phyloP scores from a whole-genome alignment of 2,329 filamentous ascomycete species.

The Domatiomyces globalis region DNA sequence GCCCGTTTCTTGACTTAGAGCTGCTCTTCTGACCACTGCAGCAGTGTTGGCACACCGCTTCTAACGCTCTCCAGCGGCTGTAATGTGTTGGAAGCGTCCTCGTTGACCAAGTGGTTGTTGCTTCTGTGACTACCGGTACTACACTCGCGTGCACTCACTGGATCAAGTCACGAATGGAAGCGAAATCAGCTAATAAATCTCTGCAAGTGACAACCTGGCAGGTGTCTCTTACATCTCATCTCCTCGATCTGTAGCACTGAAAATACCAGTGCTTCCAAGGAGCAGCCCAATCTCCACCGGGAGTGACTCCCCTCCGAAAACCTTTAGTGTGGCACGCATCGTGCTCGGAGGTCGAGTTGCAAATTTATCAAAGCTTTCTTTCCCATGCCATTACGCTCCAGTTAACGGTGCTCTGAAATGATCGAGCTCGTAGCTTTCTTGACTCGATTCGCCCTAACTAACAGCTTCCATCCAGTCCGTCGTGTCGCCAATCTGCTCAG shows the following conservation, averaged over 20 bases:
- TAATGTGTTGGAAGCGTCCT: too few species aligned
- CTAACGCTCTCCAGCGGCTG: neutral
- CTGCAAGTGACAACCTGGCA: neutral
- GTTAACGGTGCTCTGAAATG: neutral
- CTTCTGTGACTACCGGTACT: neutral
- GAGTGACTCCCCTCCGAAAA: neutral
- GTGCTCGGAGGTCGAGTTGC: neutral
- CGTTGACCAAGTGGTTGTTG: neutral
- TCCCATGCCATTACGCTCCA: too few species aligned
- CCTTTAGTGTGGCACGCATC: neutral
- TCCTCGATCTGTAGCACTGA: neutral
- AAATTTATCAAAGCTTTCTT: neutral
- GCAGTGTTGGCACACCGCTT: neutral
- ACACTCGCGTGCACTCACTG: neutral
- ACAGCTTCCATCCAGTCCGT: too few species aligned
- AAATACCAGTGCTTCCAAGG: neutral
- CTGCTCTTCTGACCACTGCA: neutral
- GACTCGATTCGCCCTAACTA: neutral
- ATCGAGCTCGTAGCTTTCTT: neutral
- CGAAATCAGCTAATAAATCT: neutral
- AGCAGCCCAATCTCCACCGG: neutral
- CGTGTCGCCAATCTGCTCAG: neutral
- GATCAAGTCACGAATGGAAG: neutral
- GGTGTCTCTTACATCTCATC: neutral
- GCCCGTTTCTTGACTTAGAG: neutral